A percentile compares a stretch with the other conserved stretches of the same genome.
Conservation (phyloP, 805 yeast species). For the Nakazawaea peltata region DNA sequence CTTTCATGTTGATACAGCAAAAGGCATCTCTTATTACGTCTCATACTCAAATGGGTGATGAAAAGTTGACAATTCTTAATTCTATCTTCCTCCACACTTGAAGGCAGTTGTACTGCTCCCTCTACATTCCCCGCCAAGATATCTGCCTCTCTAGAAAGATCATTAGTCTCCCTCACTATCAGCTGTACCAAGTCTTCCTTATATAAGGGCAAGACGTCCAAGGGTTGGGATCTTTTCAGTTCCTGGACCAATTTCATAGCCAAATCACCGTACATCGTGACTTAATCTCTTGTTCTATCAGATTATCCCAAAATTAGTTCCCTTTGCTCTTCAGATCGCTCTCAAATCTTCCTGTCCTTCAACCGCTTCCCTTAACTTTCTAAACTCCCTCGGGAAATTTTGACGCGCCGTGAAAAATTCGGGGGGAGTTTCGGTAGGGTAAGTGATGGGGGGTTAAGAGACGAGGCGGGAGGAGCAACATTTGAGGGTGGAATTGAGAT, state of each 20-base stretch:
- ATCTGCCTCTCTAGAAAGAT: slow-evolving; percentile 51
- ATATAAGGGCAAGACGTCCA: slow-evolving; percentile 62
- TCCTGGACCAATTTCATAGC: slow-evolving; percentile 81
- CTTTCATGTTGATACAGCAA: slow-evolving; percentile 76
- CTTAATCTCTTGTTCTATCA: background rate
- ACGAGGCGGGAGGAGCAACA: too few relatives aligned
- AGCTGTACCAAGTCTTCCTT: slow-evolving; percentile 64
- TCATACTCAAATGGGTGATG: slow-evolving; percentile 67
- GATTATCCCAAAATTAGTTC: too few relatives aligned
- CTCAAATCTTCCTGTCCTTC: too few relatives aligned
- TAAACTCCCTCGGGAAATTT: too few relatives aligned
- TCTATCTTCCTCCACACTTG: slow-evolving; percentile 31
- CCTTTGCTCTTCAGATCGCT: too few relatives aligned
- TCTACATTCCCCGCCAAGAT: slow-evolving; percentile 28
- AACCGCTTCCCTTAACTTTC: too few relatives aligned
- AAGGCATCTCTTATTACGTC: slow-evolving; percentile 84
- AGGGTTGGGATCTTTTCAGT: slow-evolving; percentile 66
- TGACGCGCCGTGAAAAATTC: too few relatives aligned
- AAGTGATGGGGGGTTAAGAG: too few relatives aligned
- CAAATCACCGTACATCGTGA: slow-evolving; percentile 82
- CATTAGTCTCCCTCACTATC: slow-evolving; percentile 64
- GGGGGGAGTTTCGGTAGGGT: too few relatives aligned
- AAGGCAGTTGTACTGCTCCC: too few relatives aligned
- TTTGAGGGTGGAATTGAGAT: too few relatives aligned
- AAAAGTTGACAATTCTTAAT: slow-evolving; percentile 56